Evolutionary conservation across 164 flowering plant genomes (phyloP).

Genomic region (Kingdonia uniflora): DNA sequence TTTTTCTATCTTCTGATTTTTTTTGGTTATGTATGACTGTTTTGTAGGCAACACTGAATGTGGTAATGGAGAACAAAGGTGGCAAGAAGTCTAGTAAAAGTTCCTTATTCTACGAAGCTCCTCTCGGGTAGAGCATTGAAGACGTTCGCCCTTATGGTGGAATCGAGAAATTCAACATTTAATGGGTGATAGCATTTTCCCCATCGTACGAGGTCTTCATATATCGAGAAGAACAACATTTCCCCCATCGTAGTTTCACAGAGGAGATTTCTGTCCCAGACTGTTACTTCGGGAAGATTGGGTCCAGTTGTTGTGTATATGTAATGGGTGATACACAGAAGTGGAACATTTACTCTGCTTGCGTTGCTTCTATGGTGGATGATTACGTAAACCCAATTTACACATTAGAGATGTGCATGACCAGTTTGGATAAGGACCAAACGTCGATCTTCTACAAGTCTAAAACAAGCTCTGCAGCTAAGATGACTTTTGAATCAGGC

Average conservation of each 20-base stretch:
- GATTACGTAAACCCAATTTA: too few relatives aligned
- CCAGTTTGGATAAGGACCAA: constrained; percentile 36
- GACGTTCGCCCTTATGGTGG: constrained; percentile 37
- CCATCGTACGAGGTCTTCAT: constrained; percentile 70
- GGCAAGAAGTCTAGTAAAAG: constrained; percentile 27
- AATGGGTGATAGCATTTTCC: constrained; percentile 72
- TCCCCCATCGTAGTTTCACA: constrained; percentile 77
- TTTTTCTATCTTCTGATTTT: too few relatives aligned
- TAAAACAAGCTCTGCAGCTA: constrained; percentile 63
- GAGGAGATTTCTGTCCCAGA: too few relatives aligned
- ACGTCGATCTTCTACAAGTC: too few relatives aligned
- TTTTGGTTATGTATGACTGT: too few relatives aligned
- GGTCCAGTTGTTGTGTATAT: too few relatives aligned
- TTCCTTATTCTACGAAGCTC: constrained; percentile 29
- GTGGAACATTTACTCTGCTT: constrained; percentile 87
- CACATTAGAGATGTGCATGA: too few relatives aligned
- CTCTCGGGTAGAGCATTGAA: constrained; percentile 38
- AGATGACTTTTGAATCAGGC: constrained; percentile 59
- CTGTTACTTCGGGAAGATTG: too few relatives aligned
- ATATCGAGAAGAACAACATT: constrained; percentile 66
- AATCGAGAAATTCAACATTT: constrained; percentile 42
- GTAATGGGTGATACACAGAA: too few relatives aligned
- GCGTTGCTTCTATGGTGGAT: constrained; percentile 12
- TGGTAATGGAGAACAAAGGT: constrained; percentile 34
- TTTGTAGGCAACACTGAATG: too few relatives aligned